Evolutionary conservation across 768 basidiomycete genomes (phyloP).

Genomic region (Podaxis mareebaensis): DNA sequence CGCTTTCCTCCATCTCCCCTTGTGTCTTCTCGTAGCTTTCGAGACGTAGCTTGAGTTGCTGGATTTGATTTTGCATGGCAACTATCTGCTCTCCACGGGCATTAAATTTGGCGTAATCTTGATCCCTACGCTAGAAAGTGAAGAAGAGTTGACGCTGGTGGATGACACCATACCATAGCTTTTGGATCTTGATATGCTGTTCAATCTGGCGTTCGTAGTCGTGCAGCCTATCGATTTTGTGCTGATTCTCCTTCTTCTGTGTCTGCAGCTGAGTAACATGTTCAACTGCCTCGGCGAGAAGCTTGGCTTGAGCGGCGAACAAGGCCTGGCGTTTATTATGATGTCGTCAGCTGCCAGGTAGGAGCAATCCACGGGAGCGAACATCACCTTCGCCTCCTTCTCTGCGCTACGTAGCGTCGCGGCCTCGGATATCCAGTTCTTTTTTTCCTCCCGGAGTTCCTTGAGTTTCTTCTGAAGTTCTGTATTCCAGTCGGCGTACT

Average conservation of each 20-base stretch:
- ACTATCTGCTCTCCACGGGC: slow-evolving; percentile 61
- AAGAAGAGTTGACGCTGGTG: background rate
- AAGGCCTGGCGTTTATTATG: slow-evolving; percentile 46
- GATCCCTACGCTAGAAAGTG: slow-evolving; percentile 51
- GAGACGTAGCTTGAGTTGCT: slow-evolving; percentile 66
- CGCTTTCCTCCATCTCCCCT: slow-evolving; percentile 53
- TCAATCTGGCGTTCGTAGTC: slow-evolving; percentile 91
- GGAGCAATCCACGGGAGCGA: background rate
- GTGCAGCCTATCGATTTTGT: slow-evolving; percentile 76
- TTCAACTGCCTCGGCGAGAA: slow-evolving; percentile 67
- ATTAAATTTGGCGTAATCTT: slow-evolving; percentile 71
- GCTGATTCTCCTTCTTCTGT: slow-evolving; percentile 72
- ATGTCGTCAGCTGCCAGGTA: background rate
- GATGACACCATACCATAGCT: slow-evolving; percentile 61
- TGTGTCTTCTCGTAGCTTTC: slow-evolving; percentile 59
- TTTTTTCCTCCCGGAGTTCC: slow-evolving; percentile 78
- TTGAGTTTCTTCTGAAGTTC: slow-evolving; percentile 78
- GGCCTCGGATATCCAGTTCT: slow-evolving; percentile 71
- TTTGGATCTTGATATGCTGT: slow-evolving; percentile 74
- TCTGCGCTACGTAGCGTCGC: slow-evolving; percentile 67
- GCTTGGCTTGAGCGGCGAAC: slow-evolving; percentile 66
- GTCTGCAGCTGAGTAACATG: slow-evolving; percentile 75
- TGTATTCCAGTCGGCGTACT: slow-evolving; percentile 82
- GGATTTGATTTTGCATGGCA: slow-evolving; percentile 54
- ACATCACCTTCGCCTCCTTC: slow-evolving; percentile 63